Base-by-base conservation (phyloP, 208 protist species). In the Balamuthia mandrillaris region DNA sequence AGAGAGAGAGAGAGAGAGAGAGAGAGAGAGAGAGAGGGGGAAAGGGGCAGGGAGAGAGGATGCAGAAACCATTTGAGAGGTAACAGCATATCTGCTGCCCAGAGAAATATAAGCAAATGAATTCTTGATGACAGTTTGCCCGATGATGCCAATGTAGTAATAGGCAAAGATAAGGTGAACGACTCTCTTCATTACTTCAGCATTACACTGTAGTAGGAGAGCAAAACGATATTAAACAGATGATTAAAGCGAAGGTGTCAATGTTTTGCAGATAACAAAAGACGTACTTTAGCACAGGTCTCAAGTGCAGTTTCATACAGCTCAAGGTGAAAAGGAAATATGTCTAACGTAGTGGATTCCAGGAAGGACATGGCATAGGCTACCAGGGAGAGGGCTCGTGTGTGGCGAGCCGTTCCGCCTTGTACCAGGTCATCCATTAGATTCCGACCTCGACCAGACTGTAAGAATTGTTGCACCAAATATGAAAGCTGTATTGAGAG, bases 341-440 rank as follows among this genome's bases (percentile, higher is more conserved):
- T 63, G n/a, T 81, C 74, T n/a, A 81, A 21, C 6, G 74, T 31
- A 21, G 1, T 3, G 9, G 56, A 44, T 9, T 63, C 63, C 27
- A 63, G 63, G 74, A 81, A 81, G 12, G 74, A 9, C 1, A 81
- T 81, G n/a, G 74, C n/a, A 37, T 81, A 81, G 74, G 74, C 49
- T 27, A 81, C 31, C 4, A 51, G 44, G 5, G 49, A 29, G 49
- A 81, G 37, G 49, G 74, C 24, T 35, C 54, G 61, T 3, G 24
- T 18, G 63, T 72, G 60, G 60, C 33, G 7, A 68, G 33, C 60
- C 18, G 44, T 37, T 14, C 65, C 65, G 41, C 65, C n/a, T 6
- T 12, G 45, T 21, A 51, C n/a, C 12, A 75, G 65, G 16, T 18
- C 35, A 21, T 81, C 74, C 14, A 81, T 27, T 2, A 81, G 49